Evolutionary conservation across 2,329 filamentous ascomycete genomes (phyloP), one percentile per base, ranked within the genome.

Genomic region (Colletotrichum plurivorum): DNA sequence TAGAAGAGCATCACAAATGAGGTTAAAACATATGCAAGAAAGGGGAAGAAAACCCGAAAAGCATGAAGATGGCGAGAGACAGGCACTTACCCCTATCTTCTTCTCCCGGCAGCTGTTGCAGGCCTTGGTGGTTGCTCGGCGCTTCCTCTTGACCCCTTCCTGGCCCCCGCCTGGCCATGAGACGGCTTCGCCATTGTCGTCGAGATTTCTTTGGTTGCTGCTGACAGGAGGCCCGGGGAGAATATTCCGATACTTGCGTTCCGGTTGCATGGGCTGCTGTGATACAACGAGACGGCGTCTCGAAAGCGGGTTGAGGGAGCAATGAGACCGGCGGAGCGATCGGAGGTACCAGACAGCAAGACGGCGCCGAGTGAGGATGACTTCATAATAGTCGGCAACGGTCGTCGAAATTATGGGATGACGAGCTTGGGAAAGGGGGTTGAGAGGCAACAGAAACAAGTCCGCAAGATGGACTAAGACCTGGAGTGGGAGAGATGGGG

Each of bases 241-340:
- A 45, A 68, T 58, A 16, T 54, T 68, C 20, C 65, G 49, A n/a
- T 68, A 68, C 18, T 68, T 68, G 41, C 65, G 60, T 68, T 64
- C 65, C 25, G 39, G 53, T 64, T 64, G 60, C 65, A 68, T 68
- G 46, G 60, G 53, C n/a, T 68, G 48, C 60, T 68, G 12, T 49
- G 18, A 20, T 41, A 20, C 15, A 51, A 18, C 51, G n/a, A 56
- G 51, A 43, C 10, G 22, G 64, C 52, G 41, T 57, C 64, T 67
- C 7, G 18, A 53, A 22, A 36, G 51, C 12, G 57, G n/a, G 18
- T 15, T 7, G 39, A 16, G 27, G 5, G 13, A 9, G 58, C 39
- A 52, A 18, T 31, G 9, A 31, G 22, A 48, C 20, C 41, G 46
- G 65, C 53, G 53, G 53, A 43, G 43, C 53, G 53, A 54, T 68